Conservation (phyloP, 306 rosid genomes). For the Cucumis melo region DNA sequence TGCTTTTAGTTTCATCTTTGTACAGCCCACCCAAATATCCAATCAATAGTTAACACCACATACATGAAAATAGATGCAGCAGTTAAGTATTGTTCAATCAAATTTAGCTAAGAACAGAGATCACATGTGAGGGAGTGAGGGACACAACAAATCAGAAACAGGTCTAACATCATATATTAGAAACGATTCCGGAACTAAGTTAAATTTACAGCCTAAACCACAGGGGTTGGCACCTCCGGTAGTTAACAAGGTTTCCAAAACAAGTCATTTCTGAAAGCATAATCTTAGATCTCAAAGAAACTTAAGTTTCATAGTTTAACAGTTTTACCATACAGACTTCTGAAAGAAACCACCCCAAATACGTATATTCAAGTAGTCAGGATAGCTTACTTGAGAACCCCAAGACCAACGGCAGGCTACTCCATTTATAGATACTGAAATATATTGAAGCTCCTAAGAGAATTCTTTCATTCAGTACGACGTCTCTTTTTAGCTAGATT, state of each 20-base stretch:
- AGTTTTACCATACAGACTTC: neutral
- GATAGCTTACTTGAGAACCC: constrained; percentile 12
- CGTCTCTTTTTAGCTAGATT: constrained; percentile 86
- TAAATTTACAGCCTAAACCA: neutral
- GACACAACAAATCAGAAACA: too few species aligned
- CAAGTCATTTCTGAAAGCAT: neutral
- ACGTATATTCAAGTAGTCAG: constrained; percentile 5
- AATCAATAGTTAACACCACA: too few species aligned
- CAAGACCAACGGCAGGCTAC: constrained; percentile 8
- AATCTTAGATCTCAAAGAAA: neutral
- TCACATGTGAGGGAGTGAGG: neutral
- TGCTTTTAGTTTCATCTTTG: too few species aligned
- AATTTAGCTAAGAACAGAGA: neutral
- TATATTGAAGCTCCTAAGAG: neutral
- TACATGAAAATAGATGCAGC: too few species aligned
- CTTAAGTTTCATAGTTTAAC: constrained; percentile 1
- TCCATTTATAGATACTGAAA: constrained; percentile 9
- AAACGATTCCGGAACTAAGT: neutral
- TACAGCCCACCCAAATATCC: too few species aligned
- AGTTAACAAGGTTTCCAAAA: neutral
- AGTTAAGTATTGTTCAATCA: too few species aligned
- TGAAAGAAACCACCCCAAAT: constrained; percentile 3
- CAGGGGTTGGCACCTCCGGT: neutral
- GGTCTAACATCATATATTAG: neutral
- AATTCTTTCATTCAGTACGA: constrained; percentile 37